Conservation (phyloP, 2,329 filamentous ascomycete genomes). For the Penicillium fuscoglaucum region DNA sequence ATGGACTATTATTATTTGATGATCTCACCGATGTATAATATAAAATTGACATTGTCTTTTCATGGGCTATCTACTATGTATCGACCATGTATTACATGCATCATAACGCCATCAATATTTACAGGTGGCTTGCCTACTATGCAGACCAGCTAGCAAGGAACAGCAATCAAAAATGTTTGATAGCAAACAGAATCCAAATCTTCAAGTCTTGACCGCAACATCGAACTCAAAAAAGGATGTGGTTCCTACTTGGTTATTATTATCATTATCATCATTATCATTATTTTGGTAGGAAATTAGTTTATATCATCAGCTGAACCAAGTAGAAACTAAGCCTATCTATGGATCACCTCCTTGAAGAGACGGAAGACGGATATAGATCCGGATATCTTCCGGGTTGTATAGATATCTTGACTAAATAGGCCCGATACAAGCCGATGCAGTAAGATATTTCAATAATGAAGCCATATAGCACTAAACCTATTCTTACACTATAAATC, state of each 20-base stretch:
- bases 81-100: background rate
- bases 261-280: no score
- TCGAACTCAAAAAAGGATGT: background rate
- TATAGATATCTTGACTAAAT: conserved; percentile 21
- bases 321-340: background rate
- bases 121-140: background rate
- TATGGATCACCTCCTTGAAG: no score
- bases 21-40: background rate
- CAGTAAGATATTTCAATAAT: background rate
- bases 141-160: background rate
- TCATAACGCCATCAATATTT: background rate
- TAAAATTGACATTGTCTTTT: background rate
- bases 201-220: background rate
- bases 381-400: conserved; percentile 22
- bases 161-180: background rate
- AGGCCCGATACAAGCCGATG: conserved; percentile 20
- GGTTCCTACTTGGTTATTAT: background rate
- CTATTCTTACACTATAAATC: background rate
- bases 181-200: background rate
- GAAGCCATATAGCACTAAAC: background rate
- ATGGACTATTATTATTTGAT: background rate
- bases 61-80: background rate
- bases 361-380: conserved; percentile 19
- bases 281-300: background rate
- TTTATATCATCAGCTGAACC: background rate